phyloP scores from a whole-genome alignment of 164 flowering plant species.

The Liriodendron chinense region DNA sequence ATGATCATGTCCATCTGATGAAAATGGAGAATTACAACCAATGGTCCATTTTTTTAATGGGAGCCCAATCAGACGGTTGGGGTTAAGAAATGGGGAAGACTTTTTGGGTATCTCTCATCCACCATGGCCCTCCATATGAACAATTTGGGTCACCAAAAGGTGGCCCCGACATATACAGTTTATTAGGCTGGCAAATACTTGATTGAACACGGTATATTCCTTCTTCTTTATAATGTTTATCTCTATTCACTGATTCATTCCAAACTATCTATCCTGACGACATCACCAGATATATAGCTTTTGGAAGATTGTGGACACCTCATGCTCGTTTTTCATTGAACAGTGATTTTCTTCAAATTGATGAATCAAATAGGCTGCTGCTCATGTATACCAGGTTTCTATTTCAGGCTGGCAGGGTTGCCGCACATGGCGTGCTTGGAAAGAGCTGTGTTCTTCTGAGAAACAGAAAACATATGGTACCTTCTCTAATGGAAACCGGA shows the following conservation, averaged over 20 bases:
- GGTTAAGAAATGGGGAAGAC: neutral
- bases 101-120: neutral
- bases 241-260: neutral
- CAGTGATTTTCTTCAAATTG: neutral
- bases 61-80: neutral
- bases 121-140: neutral
- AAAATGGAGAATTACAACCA: neutral
- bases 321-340: neutral
- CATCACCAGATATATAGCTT: neutral
- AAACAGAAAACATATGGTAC: slow-evolving; percentile 78
- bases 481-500: slow-evolving; percentile 66
- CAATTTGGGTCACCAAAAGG: neutral
- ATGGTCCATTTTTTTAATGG: too few species aligned
- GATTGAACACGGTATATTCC: neutral
- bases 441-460: slow-evolving; percentile 33
- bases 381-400: slow-evolving; percentile 5
- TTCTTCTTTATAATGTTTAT: too few species aligned
- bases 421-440: slow-evolving; percentile 63
- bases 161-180: neutral
- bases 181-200: neutral
- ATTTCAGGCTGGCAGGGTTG: slow-evolving; percentile 74
- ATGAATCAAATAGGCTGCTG: neutral
- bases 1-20: neutral
- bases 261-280: neutral
- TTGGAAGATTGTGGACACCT: neutral